These are phyloP conservation scores for Scedosporium apiospermum DNA, from an alignment of 2,329 filamentous ascomycete species.

Conservation along the genomic window DNA sequence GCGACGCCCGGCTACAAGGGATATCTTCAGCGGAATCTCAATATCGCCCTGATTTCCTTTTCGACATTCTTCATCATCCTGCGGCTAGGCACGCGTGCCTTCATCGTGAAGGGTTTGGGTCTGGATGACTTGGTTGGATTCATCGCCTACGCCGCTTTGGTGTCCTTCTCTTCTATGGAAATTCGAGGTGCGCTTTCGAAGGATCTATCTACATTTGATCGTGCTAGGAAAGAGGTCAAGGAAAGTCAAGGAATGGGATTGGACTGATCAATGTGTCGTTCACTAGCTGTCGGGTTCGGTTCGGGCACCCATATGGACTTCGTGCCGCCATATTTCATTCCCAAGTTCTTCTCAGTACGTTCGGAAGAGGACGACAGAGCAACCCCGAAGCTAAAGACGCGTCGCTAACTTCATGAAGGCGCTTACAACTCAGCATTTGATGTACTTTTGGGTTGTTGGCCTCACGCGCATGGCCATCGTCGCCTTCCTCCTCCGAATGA, in stretches of 20 bases:
- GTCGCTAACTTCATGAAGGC: neutral
- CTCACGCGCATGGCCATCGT: conserved; percentile 23
- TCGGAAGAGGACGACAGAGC: neutral
- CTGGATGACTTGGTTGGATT: neutral
- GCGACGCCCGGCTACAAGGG: conserved; percentile 1
- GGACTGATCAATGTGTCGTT: neutral
- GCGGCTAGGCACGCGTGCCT: neutral
- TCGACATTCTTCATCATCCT: conserved; percentile 5
- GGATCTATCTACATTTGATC: neutral
- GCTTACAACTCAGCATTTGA: conserved; percentile 7
- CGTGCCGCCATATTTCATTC: neutral
- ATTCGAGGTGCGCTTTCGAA: neutral
- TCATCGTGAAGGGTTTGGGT: conserved; percentile 5
- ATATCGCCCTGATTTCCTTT: conserved; percentile 3
- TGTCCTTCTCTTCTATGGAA: conserved; percentile 2
- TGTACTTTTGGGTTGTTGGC: conserved; percentile 22
- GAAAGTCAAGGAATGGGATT: no score
- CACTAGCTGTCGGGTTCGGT: conserved; percentile 1
- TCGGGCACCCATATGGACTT: conserved; percentile 3
- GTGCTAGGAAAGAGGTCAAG: neutral
- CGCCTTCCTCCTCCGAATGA: conserved; percentile 23
- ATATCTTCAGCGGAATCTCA: conserved; percentile 3
- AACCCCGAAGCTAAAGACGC: neutral
- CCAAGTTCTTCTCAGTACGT: conserved; percentile 4
- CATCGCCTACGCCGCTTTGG: conserved; percentile 2